Base-by-base conservation (phyloP, 2,329 filamentous ascomycete genomes). In the Ascochyta rabiei region DNA sequence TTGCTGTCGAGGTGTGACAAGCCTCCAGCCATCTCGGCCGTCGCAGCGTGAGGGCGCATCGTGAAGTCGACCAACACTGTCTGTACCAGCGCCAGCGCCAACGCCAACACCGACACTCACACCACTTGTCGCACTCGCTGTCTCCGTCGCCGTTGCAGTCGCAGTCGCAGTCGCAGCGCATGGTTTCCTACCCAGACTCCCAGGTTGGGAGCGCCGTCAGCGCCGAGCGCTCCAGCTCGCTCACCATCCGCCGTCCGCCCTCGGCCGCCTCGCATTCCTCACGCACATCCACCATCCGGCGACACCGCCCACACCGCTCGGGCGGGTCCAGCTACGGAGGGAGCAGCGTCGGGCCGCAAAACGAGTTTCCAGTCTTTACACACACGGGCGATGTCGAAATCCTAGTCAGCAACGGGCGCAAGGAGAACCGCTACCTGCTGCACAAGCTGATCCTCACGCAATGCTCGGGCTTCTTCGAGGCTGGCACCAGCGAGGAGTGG, bases 301-400 rank as follows among this genome's bases (percentile, higher is more conserved):
- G 53, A n/a, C 52, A 55, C 52, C 82, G 87, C 61, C 82, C 86
- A 67, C 89, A 90, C 75, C 87, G 91, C 64, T 90, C 92, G 69
- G 88, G 89, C 72, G 88, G 91, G 59, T 95, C 91, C 42, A 90
- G 95, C 71, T 86, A 89, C 67, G 91, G 91, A 53, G 88, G 88
- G 57, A 57, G 67, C 30, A 84, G 85, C 16, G 87, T 88, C 69
- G 78, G 86, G 21, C 84, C 89, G 37, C 89, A 90, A 71, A 97
- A 97, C 73, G 93, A 97, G 73, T 98, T 97, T 66, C 93, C 93
- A 19, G 80, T 96, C 70, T 98, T 97, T 76, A 87, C 87, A 44
- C 88, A 93, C 67, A 93, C 90, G 33, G 93, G 93, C 70, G 93
- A 98, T 76, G 91, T 97, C 68, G 93, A 98, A 77, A 92, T 98